Evolutionary conservation across 192 early-diverging fungal genomes (phyloP).

Genomic region (Umbelopsis isabellina): DNA sequence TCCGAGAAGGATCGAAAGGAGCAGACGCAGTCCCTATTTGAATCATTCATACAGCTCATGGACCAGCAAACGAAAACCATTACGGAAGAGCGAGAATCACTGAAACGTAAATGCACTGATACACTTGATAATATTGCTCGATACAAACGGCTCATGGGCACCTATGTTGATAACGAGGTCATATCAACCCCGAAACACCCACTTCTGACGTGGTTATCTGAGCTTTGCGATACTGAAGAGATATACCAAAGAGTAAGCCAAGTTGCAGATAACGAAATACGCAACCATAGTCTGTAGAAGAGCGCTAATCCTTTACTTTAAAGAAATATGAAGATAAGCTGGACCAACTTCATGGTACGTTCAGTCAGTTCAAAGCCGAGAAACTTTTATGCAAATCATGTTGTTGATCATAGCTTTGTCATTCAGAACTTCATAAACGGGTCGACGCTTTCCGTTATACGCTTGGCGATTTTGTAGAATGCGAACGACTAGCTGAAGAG

Average conservation of each 20-base stretch:
- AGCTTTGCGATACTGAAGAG: constrained; percentile 16
- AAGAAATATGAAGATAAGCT: constrained; percentile 31
- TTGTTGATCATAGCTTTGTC: neutral
- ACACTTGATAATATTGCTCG: neutral
- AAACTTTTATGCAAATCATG: neutral
- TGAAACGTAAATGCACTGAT: constrained; percentile 15
- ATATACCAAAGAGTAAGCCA: constrained; percentile 10
- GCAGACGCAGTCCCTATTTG: neutral
- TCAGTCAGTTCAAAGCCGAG: neutral
- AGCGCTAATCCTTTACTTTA: neutral
- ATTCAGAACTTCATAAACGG: constrained; percentile 30
- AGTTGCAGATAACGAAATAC: neutral
- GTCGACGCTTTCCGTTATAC: constrained; percentile 1
- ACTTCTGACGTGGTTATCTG: neutral
- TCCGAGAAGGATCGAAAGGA: constrained; percentile 9
- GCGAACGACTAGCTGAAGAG: constrained; percentile 2
- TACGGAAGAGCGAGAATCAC: constrained; percentile 6
- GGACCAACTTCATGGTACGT: constrained; percentile 26
- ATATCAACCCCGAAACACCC: neutral
- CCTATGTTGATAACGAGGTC: neutral
- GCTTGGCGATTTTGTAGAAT: constrained; percentile 26
- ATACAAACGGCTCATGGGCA: constrained; percentile 13
- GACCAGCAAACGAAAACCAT: constrained; percentile 12
- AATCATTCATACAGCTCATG: constrained; percentile 1
- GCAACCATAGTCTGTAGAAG: neutral